These are phyloP conservation scores for Bacidia rubella DNA, from an alignment of 495 filamentous ascomycete genomes.

Conservation along the genomic window DNA sequence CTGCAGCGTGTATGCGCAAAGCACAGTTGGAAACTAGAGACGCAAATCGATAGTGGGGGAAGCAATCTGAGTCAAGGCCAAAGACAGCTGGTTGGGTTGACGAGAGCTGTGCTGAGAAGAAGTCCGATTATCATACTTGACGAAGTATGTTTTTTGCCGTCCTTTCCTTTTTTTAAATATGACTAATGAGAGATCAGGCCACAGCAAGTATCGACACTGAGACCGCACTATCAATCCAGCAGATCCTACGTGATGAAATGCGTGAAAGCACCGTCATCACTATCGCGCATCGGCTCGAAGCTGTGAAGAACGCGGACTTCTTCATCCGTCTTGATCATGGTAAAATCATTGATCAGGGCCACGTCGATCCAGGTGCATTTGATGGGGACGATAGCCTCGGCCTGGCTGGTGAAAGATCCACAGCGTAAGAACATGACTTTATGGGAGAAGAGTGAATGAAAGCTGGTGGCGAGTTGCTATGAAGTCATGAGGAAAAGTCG, in stretches of 20 bases:
- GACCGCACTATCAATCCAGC: slow-evolving; percentile 66
- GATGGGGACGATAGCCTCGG: no score
- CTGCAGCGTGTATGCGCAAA: slow-evolving; percentile 37
- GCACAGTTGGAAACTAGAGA: slow-evolving; percentile 37
- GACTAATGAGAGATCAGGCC: slow-evolving; percentile 29
- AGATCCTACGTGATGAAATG: slow-evolving; percentile 61
- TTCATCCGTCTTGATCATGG: slow-evolving; percentile 61
- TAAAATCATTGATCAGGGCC: slow-evolving; percentile 29
- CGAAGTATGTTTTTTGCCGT: slow-evolving; percentile 20
- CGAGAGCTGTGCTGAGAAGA: slow-evolving; percentile 42
- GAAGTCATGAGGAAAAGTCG: no score
- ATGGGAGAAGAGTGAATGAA: no score
- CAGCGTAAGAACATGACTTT: no score
- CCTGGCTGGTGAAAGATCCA: no score
- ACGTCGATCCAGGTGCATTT: slow-evolving; percentile 10
- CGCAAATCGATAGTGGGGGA: slow-evolving; percentile 31
- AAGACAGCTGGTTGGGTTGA: slow-evolving; percentile 50
- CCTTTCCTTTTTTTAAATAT: neutral
- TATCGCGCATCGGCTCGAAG: slow-evolving; percentile 73
- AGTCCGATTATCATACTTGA: slow-evolving; percentile 38
- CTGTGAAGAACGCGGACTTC: slow-evolving; percentile 62
- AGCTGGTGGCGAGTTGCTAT: no score
- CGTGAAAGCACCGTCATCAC: slow-evolving; percentile 68
- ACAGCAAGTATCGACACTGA: slow-evolving; percentile 75
- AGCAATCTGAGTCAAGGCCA: slow-evolving; percentile 47